These are phyloP conservation scores for Zalerion maritima DNA, from an alignment of 495 filamentous ascomycete genomes.

Conservation along the genomic window DNA sequence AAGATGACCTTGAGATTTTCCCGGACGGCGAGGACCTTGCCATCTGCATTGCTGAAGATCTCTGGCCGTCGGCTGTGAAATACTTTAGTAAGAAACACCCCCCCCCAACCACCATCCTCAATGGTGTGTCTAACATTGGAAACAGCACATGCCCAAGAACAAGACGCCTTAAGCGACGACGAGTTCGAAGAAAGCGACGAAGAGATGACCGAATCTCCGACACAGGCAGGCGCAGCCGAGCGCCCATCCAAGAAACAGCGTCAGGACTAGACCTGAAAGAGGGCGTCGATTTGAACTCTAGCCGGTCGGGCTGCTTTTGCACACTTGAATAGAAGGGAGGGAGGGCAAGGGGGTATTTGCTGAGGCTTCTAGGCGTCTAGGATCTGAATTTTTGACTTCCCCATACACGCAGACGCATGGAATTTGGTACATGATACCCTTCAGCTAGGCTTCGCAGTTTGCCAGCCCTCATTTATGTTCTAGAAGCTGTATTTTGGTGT, in stretches of 20 bases:
- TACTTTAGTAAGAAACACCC: conserved; percentile 63
- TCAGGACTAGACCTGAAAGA: conserved; percentile 15
- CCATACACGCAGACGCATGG: no score
- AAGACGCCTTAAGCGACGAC: conserved; percentile 37
- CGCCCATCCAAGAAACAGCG: conserved; percentile 30
- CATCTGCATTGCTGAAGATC: conserved; percentile 63
- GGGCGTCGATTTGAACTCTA: background rate
- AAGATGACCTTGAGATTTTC: conserved; percentile 58
- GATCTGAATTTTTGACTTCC: no score
- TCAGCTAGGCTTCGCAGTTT: no score
- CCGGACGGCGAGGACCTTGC: conserved; percentile 67
- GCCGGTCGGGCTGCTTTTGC: background rate
- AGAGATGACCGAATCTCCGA: conserved; percentile 17
- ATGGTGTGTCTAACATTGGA: conserved; percentile 4
- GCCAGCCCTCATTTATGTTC: no score
- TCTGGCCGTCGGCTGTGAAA: conserved; percentile 76
- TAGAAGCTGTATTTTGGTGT: no score
- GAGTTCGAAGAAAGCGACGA: conserved; percentile 44
- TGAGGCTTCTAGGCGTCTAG: background rate
- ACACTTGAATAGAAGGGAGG: background rate
- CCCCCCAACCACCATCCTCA: background rate
- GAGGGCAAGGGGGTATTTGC: background rate
- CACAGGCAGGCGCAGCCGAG: conserved; percentile 26
- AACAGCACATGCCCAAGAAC: conserved; percentile 48
- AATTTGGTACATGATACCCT: no score